Conservation (phyloP, 441 rosid species). For the Eruca vesicaria region DNA sequence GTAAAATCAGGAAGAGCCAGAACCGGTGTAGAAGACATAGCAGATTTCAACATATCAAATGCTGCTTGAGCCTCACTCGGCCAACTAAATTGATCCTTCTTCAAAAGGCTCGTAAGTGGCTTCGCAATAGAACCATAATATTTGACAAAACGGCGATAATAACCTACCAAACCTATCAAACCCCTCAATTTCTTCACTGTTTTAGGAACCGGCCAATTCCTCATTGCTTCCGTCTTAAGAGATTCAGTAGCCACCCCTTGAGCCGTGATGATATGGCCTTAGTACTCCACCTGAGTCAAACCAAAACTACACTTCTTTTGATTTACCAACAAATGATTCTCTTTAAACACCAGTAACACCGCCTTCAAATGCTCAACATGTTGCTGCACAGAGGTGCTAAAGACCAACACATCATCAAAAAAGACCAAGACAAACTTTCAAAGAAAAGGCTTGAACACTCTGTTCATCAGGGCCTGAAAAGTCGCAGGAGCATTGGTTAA, state of each 20-base stretch:
- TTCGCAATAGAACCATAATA: too few relatives aligned
- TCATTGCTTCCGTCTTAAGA: not conserved
- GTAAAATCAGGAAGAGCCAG: too few relatives aligned
- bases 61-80: too few relatives aligned
- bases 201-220: too few relatives aligned
- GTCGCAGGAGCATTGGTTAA: not conserved
- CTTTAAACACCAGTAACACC: not conserved
- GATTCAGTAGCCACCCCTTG: not conserved
- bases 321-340: not conserved
- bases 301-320: not conserved
- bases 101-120: too few relatives aligned
- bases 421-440: not conserved
- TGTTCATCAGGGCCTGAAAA: not conserved
- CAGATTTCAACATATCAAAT: too few relatives aligned
- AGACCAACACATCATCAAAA: not conserved
- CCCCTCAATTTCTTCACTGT: too few relatives aligned
- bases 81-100: too few relatives aligned
- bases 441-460: not conserved
- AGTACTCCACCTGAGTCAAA: not conserved
- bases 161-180: too few relatives aligned
- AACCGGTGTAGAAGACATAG: too few relatives aligned
- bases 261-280: not conserved
- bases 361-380: not conserved
- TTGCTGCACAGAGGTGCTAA: not conserved
- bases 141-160: too few relatives aligned